Evolutionary conservation across 106 monocot species (phyloP).

Genomic region (Phalaenopsis aphrodite): DNA sequence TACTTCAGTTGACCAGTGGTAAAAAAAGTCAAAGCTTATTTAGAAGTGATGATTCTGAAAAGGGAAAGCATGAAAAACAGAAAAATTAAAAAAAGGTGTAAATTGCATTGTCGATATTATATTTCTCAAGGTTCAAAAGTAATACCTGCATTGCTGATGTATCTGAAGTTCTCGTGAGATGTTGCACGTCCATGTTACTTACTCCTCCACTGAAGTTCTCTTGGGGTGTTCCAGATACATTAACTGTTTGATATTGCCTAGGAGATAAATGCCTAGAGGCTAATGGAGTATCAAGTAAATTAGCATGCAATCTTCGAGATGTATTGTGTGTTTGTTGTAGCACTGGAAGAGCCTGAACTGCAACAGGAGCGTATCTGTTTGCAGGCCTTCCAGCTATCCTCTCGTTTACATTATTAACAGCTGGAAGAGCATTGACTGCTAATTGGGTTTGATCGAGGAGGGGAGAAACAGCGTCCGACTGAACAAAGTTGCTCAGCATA

Average conservation of each 20-base stretch:
- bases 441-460: constrained; percentile 6
- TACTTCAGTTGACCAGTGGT: too few species aligned
- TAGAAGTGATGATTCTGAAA: too few species aligned
- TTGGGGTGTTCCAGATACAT: neutral
- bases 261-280: neutral
- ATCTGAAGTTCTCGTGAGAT: constrained; percentile 12
- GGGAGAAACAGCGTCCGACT: constrained; percentile 28
- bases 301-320: constrained; percentile 4
- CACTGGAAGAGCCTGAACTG: constrained; percentile 51
- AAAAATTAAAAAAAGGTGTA: neutral
- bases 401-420: constrained; percentile 10
- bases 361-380: constrained; percentile 23
- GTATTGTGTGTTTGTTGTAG: constrained; percentile 18
- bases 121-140: neutral
- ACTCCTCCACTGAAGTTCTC: constrained; percentile 10
- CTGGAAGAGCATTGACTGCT: constrained; percentile 5
- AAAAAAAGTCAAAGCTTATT: too few species aligned
- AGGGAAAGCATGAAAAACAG: too few species aligned
- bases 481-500: constrained; percentile 20
- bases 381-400: constrained; percentile 8
- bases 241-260: constrained; percentile 11
- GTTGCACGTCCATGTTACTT: constrained; percentile 12
- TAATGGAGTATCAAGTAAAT: neutral
- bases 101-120: neutral
- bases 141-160: constrained; percentile 28